These are phyloP conservation scores for Penicillium subrubescens DNA, from an alignment of 495 filamentous ascomycete genomes.

Conservation along the genomic window DNA sequence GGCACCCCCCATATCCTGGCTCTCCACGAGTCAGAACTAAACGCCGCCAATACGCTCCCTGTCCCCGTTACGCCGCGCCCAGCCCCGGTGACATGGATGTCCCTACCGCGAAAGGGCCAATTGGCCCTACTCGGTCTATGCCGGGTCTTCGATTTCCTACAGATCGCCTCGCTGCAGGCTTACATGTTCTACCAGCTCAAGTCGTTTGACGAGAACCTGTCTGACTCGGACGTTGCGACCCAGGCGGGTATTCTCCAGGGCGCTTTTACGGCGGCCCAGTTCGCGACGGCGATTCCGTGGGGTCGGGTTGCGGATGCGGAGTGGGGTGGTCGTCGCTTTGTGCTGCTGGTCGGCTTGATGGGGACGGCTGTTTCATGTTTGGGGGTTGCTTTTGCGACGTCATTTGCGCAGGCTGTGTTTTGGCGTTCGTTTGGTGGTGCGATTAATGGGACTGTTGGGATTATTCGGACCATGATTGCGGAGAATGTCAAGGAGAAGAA, in stretches of 20 bases:
- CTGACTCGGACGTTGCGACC: conserved; percentile 68
- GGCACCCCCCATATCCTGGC: conserved; percentile 23
- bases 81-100: conserved; percentile 61
- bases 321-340: conserved; percentile 71
- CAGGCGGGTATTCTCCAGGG: conserved; percentile 80
- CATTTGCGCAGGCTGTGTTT: conserved; percentile 70
- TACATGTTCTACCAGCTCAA: conserved; percentile 82
- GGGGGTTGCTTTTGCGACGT: conserved; percentile 78
- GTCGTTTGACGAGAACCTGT: conserved; percentile 66
- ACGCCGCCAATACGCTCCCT: conserved; percentile 9
- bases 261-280: conserved; percentile 80
- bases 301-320: conserved; percentile 73
- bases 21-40: conserved; percentile 22
- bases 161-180: conserved; percentile 54
- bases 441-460: conserved; percentile 81
- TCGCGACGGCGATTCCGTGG: conserved; percentile 84
- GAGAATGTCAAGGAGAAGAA: conserved; percentile 77
- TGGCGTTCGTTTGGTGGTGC: conserved; percentile 75
- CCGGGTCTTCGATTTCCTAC: conserved; percentile 61
- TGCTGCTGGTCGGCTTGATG: conserved; percentile 72
- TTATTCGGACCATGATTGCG: conserved; percentile 79
- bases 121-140: conserved; percentile 72
- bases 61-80: conserved; percentile 26
- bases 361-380: conserved; percentile 72
- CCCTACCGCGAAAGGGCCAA: conserved; percentile 74